These are phyloP conservation scores for Pestalotiopsis sp. DNA, from an alignment of 2,329 filamentous ascomycete species.

Conservation along the genomic window DNA sequence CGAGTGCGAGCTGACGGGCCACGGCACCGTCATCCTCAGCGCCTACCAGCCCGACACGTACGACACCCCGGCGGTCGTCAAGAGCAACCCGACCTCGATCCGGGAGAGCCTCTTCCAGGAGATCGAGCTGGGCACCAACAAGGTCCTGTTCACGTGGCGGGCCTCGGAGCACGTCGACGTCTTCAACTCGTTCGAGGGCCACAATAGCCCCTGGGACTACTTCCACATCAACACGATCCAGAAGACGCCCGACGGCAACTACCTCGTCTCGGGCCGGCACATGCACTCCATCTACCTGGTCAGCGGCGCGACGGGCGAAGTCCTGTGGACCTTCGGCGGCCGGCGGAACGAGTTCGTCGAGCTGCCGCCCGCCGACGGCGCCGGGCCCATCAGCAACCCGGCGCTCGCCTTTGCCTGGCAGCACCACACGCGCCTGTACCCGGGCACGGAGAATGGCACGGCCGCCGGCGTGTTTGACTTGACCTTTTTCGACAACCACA, in stretches of 20 bases:
- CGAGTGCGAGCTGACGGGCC: constrained; percentile 16
- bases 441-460: neutral
- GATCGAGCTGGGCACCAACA: constrained; percentile 14
- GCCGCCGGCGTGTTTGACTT: constrained; percentile 12
- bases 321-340: constrained; percentile 18
- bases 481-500: constrained; percentile 18
- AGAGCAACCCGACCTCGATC: constrained; percentile 1
- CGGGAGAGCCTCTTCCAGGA: constrained; percentile 16
- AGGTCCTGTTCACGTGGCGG: constrained; percentile 14
- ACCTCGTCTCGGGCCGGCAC: constrained; percentile 16
- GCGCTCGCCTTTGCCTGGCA: constrained; percentile 16
- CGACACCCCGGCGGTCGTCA: neutral
- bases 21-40: constrained; percentile 15
- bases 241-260: constrained; percentile 15
- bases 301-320: constrained; percentile 14
- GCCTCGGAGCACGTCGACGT: constrained; percentile 13
- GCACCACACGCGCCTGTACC: constrained; percentile 17
- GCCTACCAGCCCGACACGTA: constrained; percentile 10
- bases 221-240: constrained; percentile 16
- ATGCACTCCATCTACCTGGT: constrained; percentile 15
- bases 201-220: constrained; percentile 12
- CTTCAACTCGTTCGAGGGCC: constrained; percentile 6
- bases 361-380: constrained; percentile 8
- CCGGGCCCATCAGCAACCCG: constrained; percentile 4
- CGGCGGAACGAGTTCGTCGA: constrained; percentile 17